Conservation (phyloP, 148 eudicot species). For the Nepenthes mirabilis region DNA sequence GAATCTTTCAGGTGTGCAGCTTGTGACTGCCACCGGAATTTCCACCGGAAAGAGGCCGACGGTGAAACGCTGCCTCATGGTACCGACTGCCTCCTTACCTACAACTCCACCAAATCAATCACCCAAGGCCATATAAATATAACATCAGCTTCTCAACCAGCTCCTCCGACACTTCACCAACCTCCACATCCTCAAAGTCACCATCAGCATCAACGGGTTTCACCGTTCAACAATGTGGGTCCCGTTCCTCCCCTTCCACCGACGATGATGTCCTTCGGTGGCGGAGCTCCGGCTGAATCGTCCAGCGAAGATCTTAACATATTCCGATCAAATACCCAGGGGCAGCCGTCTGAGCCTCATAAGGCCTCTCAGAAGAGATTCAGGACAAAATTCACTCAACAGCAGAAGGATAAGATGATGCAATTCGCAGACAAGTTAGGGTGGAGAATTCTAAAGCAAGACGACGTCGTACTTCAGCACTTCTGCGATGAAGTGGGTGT, state of each 20-base stretch:
- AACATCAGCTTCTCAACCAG: slow-evolving; percentile 1
- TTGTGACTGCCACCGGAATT: slow-evolving; percentile 82
- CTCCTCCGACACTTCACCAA: slow-evolving; percentile 1
- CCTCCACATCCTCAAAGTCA: not conserved
- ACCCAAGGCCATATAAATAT: not conserved
- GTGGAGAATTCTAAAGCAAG: slow-evolving; percentile 52
- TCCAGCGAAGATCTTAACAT: slow-evolving; percentile 62
- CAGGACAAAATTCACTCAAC: slow-evolving; percentile 40
- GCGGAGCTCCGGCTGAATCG: slow-evolving; percentile 29
- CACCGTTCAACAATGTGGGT: not conserved
- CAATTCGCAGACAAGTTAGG: slow-evolving; percentile 36
- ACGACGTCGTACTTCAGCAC: slow-evolving; percentile 24
- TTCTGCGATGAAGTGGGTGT: slow-evolving; percentile 38
- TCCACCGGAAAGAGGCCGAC: slow-evolving; percentile 51
- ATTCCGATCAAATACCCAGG: slow-evolving; percentile 12
- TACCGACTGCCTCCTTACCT: slow-evolving; percentile 12
- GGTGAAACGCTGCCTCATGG: slow-evolving; percentile 12
- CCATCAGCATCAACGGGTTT: not conserved
- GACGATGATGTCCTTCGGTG: slow-evolving; percentile 56
- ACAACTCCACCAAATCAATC: slow-evolving; percentile 6
- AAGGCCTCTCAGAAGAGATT: slow-evolving; percentile 26
- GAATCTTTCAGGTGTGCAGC: slow-evolving; percentile 63
- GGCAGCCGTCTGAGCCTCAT: slow-evolving; percentile 1
- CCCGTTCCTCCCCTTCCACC: slow-evolving; percentile 5
- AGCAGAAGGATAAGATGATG: slow-evolving; percentile 41